Evolutionary conservation across 768 basidiomycete species (phyloP).

Genomic region (Mrakia hoshinonis): DNA sequence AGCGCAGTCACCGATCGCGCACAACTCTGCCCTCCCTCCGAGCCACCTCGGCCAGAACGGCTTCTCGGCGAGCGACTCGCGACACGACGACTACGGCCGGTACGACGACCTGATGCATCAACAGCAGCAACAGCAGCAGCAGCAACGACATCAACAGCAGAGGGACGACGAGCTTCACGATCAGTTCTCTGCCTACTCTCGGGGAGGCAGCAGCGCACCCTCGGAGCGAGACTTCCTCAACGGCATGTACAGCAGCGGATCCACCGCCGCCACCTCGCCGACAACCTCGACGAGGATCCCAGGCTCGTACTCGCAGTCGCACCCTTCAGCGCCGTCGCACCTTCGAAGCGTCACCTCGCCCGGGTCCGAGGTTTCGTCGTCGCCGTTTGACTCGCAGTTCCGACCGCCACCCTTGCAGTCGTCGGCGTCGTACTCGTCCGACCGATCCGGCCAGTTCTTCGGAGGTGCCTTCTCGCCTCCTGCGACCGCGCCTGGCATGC

Average conservation of each 20-base stretch:
- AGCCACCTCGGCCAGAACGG: conserved; percentile 8
- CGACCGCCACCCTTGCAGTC: conserved; percentile 22
- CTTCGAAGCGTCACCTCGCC: conserved; percentile 16
- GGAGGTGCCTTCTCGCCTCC: conserved; percentile 21
- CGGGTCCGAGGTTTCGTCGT: conserved; percentile 9
- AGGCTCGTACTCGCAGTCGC: conserved; percentile 13
- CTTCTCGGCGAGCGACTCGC: not conserved
- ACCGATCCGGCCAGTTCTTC: conserved; percentile 13
- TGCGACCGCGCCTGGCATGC: conserved; percentile 21
- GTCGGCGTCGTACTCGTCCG: conserved; percentile 18
- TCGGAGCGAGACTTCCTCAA: conserved; percentile 16
- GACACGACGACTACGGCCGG: conserved; percentile 6
- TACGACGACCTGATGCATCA: conserved; percentile 2
- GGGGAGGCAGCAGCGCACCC: not conserved
- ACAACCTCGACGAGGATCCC: not conserved
- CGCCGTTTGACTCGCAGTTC: conserved; percentile 25
- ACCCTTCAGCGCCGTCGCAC: conserved; percentile 2
- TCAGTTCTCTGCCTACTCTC: conserved; percentile 6
- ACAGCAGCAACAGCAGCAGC: not conserved
- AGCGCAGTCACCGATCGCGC: conserved; percentile 7
- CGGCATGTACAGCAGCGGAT: conserved; percentile 1
- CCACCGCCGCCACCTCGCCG: not conserved
- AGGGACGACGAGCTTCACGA: not conserved
- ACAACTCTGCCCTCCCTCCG: conserved; percentile 5
- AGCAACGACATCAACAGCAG: not conserved